Evolutionary conservation across 2,329 filamentous ascomycete species (phyloP), one percentile per base, ranked within the genome.

Genomic region (Penicillium sp.): DNA sequence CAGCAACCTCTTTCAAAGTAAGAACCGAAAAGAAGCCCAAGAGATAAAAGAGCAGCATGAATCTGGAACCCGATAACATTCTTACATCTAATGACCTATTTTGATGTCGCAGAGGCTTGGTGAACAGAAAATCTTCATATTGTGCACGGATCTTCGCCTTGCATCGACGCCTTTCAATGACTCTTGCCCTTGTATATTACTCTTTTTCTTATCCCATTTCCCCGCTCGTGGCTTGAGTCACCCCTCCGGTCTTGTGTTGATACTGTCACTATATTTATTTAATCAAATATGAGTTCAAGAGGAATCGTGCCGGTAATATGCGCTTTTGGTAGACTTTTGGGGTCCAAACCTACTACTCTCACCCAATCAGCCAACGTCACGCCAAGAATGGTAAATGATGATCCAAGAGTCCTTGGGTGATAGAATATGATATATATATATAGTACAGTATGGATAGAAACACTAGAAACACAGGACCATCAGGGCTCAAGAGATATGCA

Each of bases 131-230:
- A 13, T 21, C 27, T 10, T n/a, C 19, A 19, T 46, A 21, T 26
- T 27, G 14, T 29, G 24, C 31, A 21, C 52, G 31, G 43, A 9
- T 21, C 13, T 39, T 46, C 19, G 16, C 42, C 50, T 35, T 19
- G 33, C 22, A 29, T 53, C 45, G 45, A 54, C 49, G 39, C 49
- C 46, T 31, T 57, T 46, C 49, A 56, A 65, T 45, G 58, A 62
- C 54, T 48, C 51, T 55, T 52, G 56, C 51, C 47, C 35, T 56
- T 65, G 61, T 66, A 63, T 50, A 66, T 64, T 61, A 63, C 45
- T 43, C 29, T 52, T 45, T 60, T 59, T 43, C 52, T 52, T 42
- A 21, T 37, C 39, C 39, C 19, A 21, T 57, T 52, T 49, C 49
- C 31, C 31, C 44, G 50, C 52, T 49, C 29, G 21, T 35, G 27